Conservation (phyloP, 2,329 filamentous ascomycete species). For the Tothia fuscella region DNA sequence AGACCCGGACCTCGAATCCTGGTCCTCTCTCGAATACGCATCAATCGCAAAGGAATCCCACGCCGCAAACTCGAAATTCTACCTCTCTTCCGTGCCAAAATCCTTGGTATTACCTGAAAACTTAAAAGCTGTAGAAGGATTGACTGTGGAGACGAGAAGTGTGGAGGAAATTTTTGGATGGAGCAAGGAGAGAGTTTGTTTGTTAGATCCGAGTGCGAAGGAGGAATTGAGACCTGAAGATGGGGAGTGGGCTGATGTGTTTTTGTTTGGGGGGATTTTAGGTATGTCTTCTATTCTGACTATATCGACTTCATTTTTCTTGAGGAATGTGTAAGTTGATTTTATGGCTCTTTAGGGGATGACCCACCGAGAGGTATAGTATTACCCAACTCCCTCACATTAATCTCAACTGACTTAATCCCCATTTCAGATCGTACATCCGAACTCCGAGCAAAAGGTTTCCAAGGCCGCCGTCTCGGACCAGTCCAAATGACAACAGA, state of each 20-base stretch:
- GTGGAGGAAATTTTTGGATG: constrained; percentile 73
- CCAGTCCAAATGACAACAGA: constrained; percentile 98
- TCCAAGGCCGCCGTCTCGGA: constrained; percentile 72
- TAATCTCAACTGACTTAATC: constrained; percentile 15
- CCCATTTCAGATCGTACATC: constrained; percentile 66
- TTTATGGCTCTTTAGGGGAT: constrained; percentile 51
- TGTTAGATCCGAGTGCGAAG: constrained; percentile 75
- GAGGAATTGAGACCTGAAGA: constrained; percentile 77
- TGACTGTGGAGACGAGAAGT: constrained; percentile 61
- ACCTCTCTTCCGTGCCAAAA: constrained; percentile 67
- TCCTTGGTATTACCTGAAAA: constrained; percentile 48
- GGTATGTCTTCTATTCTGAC: constrained; percentile 70
- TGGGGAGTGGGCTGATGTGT: constrained; percentile 71
- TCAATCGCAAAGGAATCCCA: constrained; percentile 75
- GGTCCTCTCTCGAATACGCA: constrained; percentile 88
- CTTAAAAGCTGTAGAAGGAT: constrained; percentile 47
- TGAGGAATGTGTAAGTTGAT: not conserved
- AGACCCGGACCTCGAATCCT: constrained; percentile 83
- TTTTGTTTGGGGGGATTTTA: constrained; percentile 90
- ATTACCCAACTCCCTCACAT: too few relatives aligned
- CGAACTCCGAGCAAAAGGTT: constrained; percentile 91
- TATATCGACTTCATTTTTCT: constrained; percentile 29
- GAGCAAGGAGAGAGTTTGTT: constrained; percentile 66
- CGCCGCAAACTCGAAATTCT: constrained; percentile 54
- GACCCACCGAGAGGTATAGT: constrained; percentile 77